Evolutionary conservation across 2,329 filamentous ascomycete species (phyloP), one percentile per base, ranked within the genome.

Genomic region (Fusarium sp.): DNA sequence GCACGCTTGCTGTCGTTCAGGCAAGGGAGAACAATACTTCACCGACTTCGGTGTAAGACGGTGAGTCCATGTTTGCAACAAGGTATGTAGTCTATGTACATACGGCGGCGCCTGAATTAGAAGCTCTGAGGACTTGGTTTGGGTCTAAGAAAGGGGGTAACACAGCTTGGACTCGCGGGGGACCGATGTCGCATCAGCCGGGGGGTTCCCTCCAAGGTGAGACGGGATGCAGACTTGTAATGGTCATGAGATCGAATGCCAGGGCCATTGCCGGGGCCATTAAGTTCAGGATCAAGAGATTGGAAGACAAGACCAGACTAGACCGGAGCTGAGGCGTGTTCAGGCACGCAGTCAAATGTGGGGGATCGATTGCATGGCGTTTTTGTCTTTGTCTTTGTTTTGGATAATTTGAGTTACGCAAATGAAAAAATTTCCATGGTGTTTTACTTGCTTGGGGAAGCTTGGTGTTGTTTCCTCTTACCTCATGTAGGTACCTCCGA

Each of bases 211-310:
- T 67, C 54, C 57, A 69, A 62, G 46, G 69, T 62, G 68, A 72
- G 63, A 66, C 68, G 57, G 49, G 69, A 74, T 71, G 70, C 61
- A 73, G 71, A 65, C 57, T 68, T 60, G 53, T 63, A 42, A 65
- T 65, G 72, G 72, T 74, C 72, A 74, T 72, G 74, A 74, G 72
- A 74, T 74, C 72, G 52, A 74, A 63, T 73, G 55, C 60, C 57
- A 58, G 67, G 70, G 65, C 57, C 58, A 44, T 52, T 42, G 51
- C 36, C 61, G 49, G 38, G 60, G 44, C 62, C 24, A n/a, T 56
- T 57, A 65, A 56, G 60, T 53, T 53, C 61, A 65, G 45, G 33
- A 17, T 38, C 38, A 54, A 58, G 59, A 62, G 62, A 54, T 43
- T 59, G 59, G 28, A 56, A 67, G 64, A 73, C 64, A 57, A 62